phyloP scores from a whole-genome alignment of 2,329 filamentous ascomycete species.

The Penicillium freii region DNA sequence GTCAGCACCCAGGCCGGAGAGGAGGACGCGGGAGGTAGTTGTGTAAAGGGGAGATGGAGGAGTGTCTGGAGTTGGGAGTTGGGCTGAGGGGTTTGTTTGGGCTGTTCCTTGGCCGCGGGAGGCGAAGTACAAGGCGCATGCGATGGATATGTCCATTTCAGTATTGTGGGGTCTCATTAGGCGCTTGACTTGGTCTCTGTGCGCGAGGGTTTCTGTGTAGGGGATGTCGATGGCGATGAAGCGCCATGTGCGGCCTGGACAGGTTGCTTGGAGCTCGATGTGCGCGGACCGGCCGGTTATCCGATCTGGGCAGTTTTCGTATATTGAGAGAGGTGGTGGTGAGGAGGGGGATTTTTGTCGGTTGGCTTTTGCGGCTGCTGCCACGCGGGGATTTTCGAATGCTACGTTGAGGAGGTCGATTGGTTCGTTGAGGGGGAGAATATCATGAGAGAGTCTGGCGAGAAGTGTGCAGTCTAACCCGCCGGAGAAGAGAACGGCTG shows the following conservation, averaged over 20 bases:
- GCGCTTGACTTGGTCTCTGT: constrained; percentile 67
- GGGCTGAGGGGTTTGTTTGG: constrained; percentile 25
- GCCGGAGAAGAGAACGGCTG: constrained; percentile 89
- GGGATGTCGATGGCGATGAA: constrained; percentile 80
- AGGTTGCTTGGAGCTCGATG: constrained; percentile 68
- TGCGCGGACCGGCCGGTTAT: constrained; percentile 79
- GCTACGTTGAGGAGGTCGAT: constrained; percentile 94
- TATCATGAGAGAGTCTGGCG: constrained; percentile 74
- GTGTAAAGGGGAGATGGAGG: constrained; percentile 48
- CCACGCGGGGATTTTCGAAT: constrained; percentile 85
- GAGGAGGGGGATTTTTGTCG: constrained; percentile 24
- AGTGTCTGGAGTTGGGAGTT: constrained; percentile 4
- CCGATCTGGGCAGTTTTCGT: constrained; percentile 85
- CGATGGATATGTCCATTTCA: constrained; percentile 97
- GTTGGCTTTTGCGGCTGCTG: constrained; percentile 53
- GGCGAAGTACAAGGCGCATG: constrained; percentile 91
- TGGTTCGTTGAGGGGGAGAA: constrained; percentile 65
- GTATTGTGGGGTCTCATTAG: constrained; percentile 93
- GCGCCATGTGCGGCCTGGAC: constrained; percentile 71
- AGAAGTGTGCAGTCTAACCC: constrained; percentile 90
- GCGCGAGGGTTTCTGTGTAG: constrained; percentile 68
- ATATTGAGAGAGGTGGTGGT: constrained; percentile 44
- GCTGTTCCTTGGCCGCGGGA: constrained; percentile 66
- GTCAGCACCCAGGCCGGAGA: constrained; percentile 92
- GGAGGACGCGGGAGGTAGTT: constrained; percentile 74